These are phyloP conservation scores for Hypoxylon trugodes DNA, from an alignment of 495 filamentous ascomycete genomes.

Conservation along the genomic window DNA sequence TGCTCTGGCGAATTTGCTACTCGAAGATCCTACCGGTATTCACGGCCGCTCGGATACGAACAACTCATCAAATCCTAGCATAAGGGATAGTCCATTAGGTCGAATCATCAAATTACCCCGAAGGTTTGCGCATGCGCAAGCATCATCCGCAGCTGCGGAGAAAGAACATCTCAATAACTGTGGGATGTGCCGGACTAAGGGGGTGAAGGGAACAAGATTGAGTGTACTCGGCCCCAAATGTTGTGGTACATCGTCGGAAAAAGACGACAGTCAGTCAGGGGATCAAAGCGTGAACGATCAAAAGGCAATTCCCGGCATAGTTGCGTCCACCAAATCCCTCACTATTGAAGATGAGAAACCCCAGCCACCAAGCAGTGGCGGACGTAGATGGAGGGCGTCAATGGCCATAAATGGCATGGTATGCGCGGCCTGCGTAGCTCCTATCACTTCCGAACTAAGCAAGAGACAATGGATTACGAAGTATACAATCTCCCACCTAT, in stretches of 20 bases:
- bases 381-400: conserved; percentile 60
- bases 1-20: conserved; percentile 11
- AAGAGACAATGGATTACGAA: conserved; percentile 68
- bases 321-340: conserved; percentile 23
- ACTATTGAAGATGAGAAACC: conserved; percentile 3
- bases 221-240: neutral
- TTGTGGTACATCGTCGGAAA: neutral
- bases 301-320: conserved; percentile 12
- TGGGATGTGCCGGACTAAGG: conserved; percentile 34
- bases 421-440: conserved; percentile 76
- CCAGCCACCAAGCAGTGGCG: neutral
- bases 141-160: conserved; percentile 16
- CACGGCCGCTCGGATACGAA: neutral
- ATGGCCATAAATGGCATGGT: conserved; percentile 86
- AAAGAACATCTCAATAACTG: conserved; percentile 43
- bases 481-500: conserved; percentile 73
- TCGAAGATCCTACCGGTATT: conserved; percentile 4
- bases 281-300: conserved; percentile 16
- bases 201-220: conserved; percentile 10
- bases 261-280: neutral
- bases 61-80: conserved; percentile 6
- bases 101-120: conserved; percentile 21
- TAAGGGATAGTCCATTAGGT: conserved; percentile 16
- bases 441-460: conserved; percentile 70
- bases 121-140: conserved; percentile 21